Base-by-base conservation (phyloP, 2,329 filamentous ascomycete genomes). In the Exophiala lecanii-corni region DNA sequence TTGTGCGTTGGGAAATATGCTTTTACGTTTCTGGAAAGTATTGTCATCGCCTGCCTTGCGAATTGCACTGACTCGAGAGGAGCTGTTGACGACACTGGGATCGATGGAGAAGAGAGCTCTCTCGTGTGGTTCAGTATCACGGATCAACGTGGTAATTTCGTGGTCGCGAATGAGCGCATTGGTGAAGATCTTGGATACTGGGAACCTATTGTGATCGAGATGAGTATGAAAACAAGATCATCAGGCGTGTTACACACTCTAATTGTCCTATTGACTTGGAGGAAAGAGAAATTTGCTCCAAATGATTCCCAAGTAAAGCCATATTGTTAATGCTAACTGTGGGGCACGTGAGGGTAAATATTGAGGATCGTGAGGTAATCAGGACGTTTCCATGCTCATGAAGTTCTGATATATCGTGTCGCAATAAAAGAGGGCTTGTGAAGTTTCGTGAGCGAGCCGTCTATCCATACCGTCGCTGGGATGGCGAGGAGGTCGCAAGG, bases 91-190 rank as follows among this genome's bases (percentile, higher is more conserved):
- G 4, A 69, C 74, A 0, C 85, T 79, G 0, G 86, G 81, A 1
- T 91, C 89, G 0, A 95, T 82, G 26, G 91, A 94, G 71, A 97
- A 98, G 13, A 98, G 79, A 5, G 91, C 91, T 58, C 89, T 84
- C 65, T 98, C 92, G 68, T 97, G 91, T 16, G 84, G 71, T 66
- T 98, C 92, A 3, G 91, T 96, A 63, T 98, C 92, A 48, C 92
- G 86, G 59, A 98, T 96, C 36, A 98, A 72, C 9, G 86, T 79
- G 3, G 92, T 97, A 56, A 98, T 97, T 64, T 98, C 92, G 64
- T 89, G 83, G 54, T 82, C 82, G 43, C 84, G 82, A 36, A 97
- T 81, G 28, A 98, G 76, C 23, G 92, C 89, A 63, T 94, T 96
- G 55, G 89, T 92, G 69, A 97, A 98, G 59, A 92, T 89, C 59